Conservation (phyloP, 345 rosid species). For the Citrus inodora region DNA sequence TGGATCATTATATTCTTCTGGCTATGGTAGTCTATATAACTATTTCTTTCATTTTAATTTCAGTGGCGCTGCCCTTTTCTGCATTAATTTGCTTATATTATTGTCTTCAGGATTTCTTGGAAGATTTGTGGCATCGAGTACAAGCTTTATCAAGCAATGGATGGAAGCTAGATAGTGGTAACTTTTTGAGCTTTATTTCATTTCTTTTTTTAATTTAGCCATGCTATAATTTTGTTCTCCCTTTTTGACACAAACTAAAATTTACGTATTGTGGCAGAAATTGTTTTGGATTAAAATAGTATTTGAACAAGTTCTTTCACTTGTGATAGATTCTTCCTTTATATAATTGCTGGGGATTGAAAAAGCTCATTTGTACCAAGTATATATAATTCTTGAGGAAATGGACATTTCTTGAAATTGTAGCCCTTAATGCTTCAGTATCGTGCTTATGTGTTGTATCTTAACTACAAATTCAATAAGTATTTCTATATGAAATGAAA, state of each 20-base stretch:
- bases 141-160: constrained; percentile 70
- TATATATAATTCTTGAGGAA: not conserved
- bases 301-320: not conserved
- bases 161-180: constrained; percentile 97
- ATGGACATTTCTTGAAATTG: not conserved
- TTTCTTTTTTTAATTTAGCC: not conserved
- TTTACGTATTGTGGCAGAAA: not conserved
- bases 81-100: constrained; percentile 8
- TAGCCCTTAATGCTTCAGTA: not conserved
- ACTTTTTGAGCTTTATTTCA: constrained; percentile 4
- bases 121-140: constrained; percentile 81
- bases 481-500: not conserved
- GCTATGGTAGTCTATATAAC: not conserved
- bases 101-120: constrained; percentile 78
- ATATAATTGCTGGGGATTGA: not conserved
- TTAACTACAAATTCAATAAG: not conserved
- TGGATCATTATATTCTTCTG: constrained; percentile 1
- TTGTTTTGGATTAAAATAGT: not conserved
- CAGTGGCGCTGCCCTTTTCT: not conserved
- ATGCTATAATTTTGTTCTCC: not conserved
- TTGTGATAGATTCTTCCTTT: not conserved
- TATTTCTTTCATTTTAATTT: not conserved
- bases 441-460: not conserved
- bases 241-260: not conserved
- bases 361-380: not conserved